A percentile compares a stretch with the other conserved stretches of the same genome.
Conservation (phyloP, 2,329 filamentous ascomycete species). For the Phialocephala sp. region DNA sequence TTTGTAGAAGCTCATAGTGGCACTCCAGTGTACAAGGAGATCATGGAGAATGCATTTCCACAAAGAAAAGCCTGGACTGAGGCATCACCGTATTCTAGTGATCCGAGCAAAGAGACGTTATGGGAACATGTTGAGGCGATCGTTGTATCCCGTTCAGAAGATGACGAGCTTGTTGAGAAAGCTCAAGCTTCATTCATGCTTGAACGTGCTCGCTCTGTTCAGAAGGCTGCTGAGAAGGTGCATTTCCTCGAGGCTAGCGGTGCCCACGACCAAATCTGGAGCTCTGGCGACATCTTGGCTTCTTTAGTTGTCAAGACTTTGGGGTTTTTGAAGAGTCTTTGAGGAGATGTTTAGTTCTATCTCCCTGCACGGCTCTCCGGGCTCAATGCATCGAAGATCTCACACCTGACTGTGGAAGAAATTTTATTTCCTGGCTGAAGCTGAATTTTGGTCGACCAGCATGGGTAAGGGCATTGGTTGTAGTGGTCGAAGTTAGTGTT, state of each 20-base stretch:
- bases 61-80: conserved; percentile 56
- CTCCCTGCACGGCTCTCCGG: no score
- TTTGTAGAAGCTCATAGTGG: conserved; percentile 54
- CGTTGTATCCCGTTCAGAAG: conserved; percentile 45
- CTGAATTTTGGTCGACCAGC: no score
- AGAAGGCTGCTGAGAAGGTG: conserved; percentile 31
- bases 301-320: conserved; percentile 46
- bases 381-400: no score
- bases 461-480: no score
- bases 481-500: no score
- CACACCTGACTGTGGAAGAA: no score
- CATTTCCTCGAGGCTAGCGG: conserved; percentile 54
- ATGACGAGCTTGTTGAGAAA: conserved; percentile 47
- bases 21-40: conserved; percentile 59
- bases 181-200: conserved; percentile 35
- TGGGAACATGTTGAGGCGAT: conserved; percentile 28
- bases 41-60: conserved; percentile 64
- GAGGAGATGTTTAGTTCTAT: not conserved
- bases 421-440: no score
- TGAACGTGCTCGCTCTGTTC: conserved; percentile 28
- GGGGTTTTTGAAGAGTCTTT: not conserved
- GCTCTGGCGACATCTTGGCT: conserved; percentile 62
- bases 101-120: conserved; percentile 9
- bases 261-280: conserved; percentile 70
- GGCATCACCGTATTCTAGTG: conserved; percentile 54